phyloP scores from a whole-genome alignment of 2,329 filamentous ascomycete species.

The Pseudogymnoascus pannorum region DNA sequence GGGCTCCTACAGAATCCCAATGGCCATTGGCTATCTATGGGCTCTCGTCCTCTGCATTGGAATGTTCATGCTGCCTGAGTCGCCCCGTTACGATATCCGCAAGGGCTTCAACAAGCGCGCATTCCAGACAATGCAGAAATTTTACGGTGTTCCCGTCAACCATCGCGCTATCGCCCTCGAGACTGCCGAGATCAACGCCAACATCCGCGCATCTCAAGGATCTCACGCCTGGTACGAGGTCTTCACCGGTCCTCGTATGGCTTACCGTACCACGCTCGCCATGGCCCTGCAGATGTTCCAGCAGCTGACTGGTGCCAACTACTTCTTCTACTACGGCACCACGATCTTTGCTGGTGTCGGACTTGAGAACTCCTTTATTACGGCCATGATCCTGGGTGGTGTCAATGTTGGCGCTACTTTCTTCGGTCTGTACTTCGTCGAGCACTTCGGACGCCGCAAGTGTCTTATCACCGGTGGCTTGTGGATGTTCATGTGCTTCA shows the following conservation, averaged over 20 bases:
- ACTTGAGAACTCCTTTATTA: slow-evolving; percentile 57
- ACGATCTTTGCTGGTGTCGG: slow-evolving; percentile 62
- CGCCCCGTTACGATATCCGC: slow-evolving; percentile 48
- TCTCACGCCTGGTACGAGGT: slow-evolving; percentile 57
- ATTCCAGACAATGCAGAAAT: slow-evolving; percentile 43
- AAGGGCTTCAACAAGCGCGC: slow-evolving; percentile 41
- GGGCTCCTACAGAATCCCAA: slow-evolving; percentile 55
- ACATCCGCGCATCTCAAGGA: slow-evolving; percentile 36
- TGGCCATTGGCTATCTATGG: slow-evolving; percentile 47
- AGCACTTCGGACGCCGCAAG: slow-evolving; percentile 60
- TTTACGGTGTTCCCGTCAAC: slow-evolving; percentile 41
- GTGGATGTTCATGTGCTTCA: slow-evolving; percentile 61
- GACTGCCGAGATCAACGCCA: slow-evolving; percentile 42
- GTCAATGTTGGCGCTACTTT: slow-evolving; percentile 65
- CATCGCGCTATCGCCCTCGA: slow-evolving; percentile 42
- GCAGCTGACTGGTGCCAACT: slow-evolving; percentile 59
- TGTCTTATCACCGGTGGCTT: slow-evolving; percentile 58
- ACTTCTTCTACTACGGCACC: slow-evolving; percentile 59
- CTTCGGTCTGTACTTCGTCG: slow-evolving; percentile 60
- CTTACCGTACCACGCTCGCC: slow-evolving; percentile 58
- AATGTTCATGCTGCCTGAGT: slow-evolving; percentile 47
- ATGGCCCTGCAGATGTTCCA: slow-evolving; percentile 58
- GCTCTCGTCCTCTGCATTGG: slow-evolving; percentile 46
- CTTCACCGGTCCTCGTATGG: slow-evolving; percentile 51
- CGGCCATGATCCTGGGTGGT: slow-evolving; percentile 59